phyloP scores from a whole-genome alignment of 75 land plant species.

The Pinus albicaulis region DNA sequence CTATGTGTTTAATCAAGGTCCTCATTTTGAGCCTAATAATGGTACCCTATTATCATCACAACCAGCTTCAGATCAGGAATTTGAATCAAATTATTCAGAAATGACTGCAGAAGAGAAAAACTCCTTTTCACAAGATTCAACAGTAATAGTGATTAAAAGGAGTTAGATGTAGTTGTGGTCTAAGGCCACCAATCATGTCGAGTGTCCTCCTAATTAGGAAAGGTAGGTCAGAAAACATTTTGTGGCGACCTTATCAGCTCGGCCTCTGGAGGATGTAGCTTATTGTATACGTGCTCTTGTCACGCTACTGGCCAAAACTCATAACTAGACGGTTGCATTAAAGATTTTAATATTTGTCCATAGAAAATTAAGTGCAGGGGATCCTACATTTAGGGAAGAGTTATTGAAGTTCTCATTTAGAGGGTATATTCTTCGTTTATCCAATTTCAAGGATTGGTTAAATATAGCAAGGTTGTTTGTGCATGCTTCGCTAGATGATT shows the following conservation, averaged over 20 bases:
- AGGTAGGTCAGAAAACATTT: too few species aligned
- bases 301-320: too few species aligned
- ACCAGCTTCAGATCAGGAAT: constrained; percentile 6
- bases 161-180: too few species aligned
- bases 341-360: constrained; percentile 95
- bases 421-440: constrained; percentile 79
- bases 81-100: constrained; percentile 4
- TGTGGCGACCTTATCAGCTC: too few species aligned
- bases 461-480: constrained; percentile 17
- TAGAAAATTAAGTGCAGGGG: constrained; percentile 94
- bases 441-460: constrained; percentile 98
- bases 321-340: constrained; percentile 75
- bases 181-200: too few species aligned
- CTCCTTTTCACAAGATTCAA: background rate
- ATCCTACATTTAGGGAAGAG: constrained; percentile 96
- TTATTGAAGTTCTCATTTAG: constrained; percentile 64
- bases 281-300: too few species aligned
- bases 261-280: too few species aligned
- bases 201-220: too few species aligned
- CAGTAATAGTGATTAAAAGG: too few species aligned
- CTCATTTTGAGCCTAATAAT: background rate
- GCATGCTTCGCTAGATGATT: too few species aligned
- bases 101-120: background rate
- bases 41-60: background rate
- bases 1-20: too few species aligned